A percentile compares a stretch with the other conserved stretches of the same genome.
These are phyloP conservation scores for Backusella macrospora DNA, from an alignment of 192 early-diverging fungal species.

Conservation along the genomic window DNA sequence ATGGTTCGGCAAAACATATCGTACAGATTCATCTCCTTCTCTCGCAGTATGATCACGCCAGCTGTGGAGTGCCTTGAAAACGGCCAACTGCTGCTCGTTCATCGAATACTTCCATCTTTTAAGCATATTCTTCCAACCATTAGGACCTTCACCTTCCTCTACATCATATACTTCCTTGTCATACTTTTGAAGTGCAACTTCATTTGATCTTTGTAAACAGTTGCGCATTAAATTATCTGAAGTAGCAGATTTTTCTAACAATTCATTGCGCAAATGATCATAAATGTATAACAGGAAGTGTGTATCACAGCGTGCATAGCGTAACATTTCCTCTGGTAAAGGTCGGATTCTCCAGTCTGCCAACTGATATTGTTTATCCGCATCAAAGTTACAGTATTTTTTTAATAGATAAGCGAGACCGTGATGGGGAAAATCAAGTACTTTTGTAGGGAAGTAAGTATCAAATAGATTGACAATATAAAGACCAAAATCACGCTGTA, in stretches of 20 bases:
- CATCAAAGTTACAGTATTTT: conserved; percentile 73
- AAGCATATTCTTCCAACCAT: conserved; percentile 77
- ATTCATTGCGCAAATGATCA: conserved; percentile 87
- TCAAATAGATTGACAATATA: conserved; percentile 98
- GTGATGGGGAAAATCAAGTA: conserved; percentile 81
- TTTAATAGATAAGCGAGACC: conserved; percentile 83
- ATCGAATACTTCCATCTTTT: conserved; percentile 64
- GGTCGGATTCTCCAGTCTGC: conserved; percentile 99
- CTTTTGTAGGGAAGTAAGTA: conserved; percentile 90
- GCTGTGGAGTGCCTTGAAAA: conserved; percentile 86
- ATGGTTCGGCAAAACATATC: conserved; percentile 91
- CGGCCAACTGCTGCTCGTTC: conserved; percentile 63
- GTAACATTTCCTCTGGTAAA: conserved; percentile 87
- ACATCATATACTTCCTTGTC: conserved; percentile 87
- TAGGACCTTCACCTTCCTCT: conserved; percentile 72
- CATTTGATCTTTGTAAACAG: conserved; percentile 64
- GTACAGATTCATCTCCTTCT: conserved; percentile 88
- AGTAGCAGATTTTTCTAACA: conserved; percentile 66
- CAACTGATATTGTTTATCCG: conserved; percentile 94
- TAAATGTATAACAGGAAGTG: conserved; percentile 96
- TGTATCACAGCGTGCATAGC: conserved; percentile 93
- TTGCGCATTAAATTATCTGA: conserved; percentile 68
- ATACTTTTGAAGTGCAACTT: conserved; percentile 69
- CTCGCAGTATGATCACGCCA: conserved; percentile 93
- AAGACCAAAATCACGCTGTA: conserved; percentile 96